phyloP scores from a whole-genome alignment of 2,329 filamentous ascomycete genomes.

The Verticillium isaacii region DNA sequence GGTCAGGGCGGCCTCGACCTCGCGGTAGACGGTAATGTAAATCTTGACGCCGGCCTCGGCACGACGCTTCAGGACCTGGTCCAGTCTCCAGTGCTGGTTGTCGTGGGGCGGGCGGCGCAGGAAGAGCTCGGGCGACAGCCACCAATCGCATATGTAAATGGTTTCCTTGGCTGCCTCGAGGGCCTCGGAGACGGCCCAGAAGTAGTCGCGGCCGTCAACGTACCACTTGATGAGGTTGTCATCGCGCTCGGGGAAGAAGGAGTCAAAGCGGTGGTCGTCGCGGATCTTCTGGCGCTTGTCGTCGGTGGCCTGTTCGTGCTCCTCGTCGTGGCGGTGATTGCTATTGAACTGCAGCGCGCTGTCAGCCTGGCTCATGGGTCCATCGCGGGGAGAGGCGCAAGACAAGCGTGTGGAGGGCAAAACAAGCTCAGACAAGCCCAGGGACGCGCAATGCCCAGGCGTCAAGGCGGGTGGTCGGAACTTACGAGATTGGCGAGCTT shows the following conservation, averaged over 20 bases:
- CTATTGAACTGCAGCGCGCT: slow-evolving; percentile 58
- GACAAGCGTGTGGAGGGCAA: neutral
- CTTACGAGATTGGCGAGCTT: slow-evolving; percentile 58
- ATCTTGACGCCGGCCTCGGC: slow-evolving; percentile 94
- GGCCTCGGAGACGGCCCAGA: slow-evolving; percentile 86
- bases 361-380: neutral
- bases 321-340: slow-evolving; percentile 90
- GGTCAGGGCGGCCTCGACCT: slow-evolving; percentile 74
- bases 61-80: slow-evolving; percentile 79
- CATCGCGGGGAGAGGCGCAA: neutral
- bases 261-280: slow-evolving; percentile 77
- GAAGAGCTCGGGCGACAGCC: slow-evolving; percentile 86
- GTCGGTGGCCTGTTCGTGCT: slow-evolving; percentile 81
- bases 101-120: slow-evolving; percentile 76
- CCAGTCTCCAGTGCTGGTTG: slow-evolving; percentile 82
- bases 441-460: neutral
- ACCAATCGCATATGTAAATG: slow-evolving; percentile 97
- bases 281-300: slow-evolving; percentile 69
- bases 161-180: slow-evolving; percentile 87
- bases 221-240: slow-evolving; percentile 95
- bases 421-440: neutral
- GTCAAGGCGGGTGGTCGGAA: neutral
- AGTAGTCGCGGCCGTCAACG: slow-evolving; percentile 92
- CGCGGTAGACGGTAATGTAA: slow-evolving; percentile 88
- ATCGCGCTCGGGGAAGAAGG: slow-evolving; percentile 82